Evolutionary conservation across 129 eudicot species (phyloP), one percentile per base, ranked within the genome.

Genomic region (Kitagawia praeruptora): DNA sequence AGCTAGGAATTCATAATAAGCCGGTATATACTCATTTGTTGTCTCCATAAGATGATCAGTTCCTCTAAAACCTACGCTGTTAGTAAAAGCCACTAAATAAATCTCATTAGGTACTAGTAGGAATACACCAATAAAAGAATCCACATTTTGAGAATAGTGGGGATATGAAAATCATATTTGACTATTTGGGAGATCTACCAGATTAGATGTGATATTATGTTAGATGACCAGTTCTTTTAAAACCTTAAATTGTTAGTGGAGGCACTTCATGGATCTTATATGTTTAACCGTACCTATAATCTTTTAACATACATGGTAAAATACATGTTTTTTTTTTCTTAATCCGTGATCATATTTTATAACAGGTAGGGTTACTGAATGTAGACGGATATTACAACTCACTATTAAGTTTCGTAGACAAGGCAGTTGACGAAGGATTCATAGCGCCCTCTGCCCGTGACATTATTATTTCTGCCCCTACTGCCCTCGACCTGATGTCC

Each of bases 351-450:
- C 27, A 6, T 39, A 18, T 10, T 3, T 41, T 5, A 19, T 58
- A 82, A 31, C 92, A 93, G 98, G 95, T 93, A 18, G 98, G 98
- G 15, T 83, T 93, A 76, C 84, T 93, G 82, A 93, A 93, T 31
- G 96, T 93, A 69, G 96, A 93, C 40, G 98, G 98, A 19, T 93
- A 89, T 82, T 93, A 91, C 88, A 86, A 90, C 82, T 89, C 96
- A 3, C 76, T 93, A 61, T 49, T 93, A 73, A 82, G 88, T 47
- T 93, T 93, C 85, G 88, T 93, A 82, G 98, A 93, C 83, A 91
- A 89, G 70, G 93, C 98, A 21, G 97, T 93, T 72, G 98, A 93
- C 13, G 98, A 93, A 83, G 98, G 97, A 39, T 93, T 93, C 85
- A 69, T 93, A 67, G 64, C 96, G 39, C 92, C 91, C 25, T 63